These are phyloP conservation scores for Rubia tinctorum DNA, from an alignment of 305 asterid genomes.

Conservation along the genomic window DNA sequence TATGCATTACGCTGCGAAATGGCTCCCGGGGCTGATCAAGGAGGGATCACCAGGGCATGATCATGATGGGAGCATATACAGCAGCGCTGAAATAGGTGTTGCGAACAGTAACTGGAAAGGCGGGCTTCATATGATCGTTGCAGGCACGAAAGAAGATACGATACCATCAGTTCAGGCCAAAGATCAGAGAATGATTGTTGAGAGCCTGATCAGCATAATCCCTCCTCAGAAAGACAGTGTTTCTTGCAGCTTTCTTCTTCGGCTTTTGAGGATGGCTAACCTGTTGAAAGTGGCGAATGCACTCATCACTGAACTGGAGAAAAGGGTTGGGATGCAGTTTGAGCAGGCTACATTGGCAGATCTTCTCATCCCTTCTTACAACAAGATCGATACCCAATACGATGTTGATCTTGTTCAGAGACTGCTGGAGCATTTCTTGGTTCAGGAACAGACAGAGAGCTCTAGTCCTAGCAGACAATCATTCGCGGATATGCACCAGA, in stretches of 20 bases:
- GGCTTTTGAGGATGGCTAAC: constrained; percentile 67
- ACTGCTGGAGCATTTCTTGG: constrained; percentile 83
- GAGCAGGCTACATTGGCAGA: constrained; percentile 80
- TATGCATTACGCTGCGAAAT: constrained; percentile 68
- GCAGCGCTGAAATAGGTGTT: constrained; percentile 20
- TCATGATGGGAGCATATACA: constrained; percentile 38
- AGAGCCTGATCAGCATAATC: constrained; percentile 83
- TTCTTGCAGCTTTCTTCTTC: constrained; percentile 79
- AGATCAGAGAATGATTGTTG: constrained; percentile 82
- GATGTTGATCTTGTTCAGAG: constrained; percentile 92
- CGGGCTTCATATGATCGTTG: constrained; percentile 72
- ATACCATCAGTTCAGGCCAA: constrained; percentile 49
- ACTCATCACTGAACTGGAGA: constrained; percentile 80
- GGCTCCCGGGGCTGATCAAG: constrained; percentile 66
- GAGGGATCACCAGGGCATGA: constrained; percentile 37
- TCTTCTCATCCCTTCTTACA: constrained; percentile 70
- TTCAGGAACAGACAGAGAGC: constrained; percentile 77
- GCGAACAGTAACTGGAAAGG: constrained; percentile 57
- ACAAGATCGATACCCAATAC: constrained; percentile 56
- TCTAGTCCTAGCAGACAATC: constrained; percentile 66
- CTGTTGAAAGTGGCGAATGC: constrained; percentile 88
- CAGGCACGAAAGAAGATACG: constrained; percentile 44
- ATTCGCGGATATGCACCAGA: constrained; percentile 44
- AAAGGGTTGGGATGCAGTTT: constrained; percentile 87
- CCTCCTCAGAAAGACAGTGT: constrained; percentile 83